Base-by-base conservation (phyloP, 208 protist species). In the Wallacemonas sp. region DNA sequence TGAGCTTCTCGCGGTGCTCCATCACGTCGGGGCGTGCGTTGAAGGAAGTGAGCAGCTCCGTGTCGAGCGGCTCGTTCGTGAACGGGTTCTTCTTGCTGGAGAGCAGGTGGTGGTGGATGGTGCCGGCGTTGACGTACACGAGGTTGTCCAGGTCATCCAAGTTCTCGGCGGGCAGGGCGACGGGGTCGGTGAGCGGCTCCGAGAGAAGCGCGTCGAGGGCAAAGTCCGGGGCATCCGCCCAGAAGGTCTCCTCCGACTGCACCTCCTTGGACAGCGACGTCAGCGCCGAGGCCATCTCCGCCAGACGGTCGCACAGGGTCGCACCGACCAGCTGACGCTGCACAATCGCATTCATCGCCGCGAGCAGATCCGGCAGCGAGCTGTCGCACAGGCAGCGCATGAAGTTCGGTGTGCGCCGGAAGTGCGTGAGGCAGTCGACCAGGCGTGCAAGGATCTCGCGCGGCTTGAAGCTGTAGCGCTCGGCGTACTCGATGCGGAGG, bases 81-180 rank as follows among this genome's bases (percentile, higher is more conserved):
- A 93, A 96, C 0, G 91, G 91, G 68, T 96, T 79, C 71, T 96
- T 93, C 68, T 68, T 84, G 59, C 94, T 86, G 14, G 91, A 93
- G 29, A 96, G 76, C 20, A 96, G 78, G 3, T 85, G 65, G 72
- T 96, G 91, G 64, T 93, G 91, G 49, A 94, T 72, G 26, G 91
- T 94, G 63, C 91, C 84, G 36, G 78, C 68, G 68, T 96, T 96
- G 16, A 93, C 81, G 42, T 86, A 93, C 23, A 94, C 81, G 28
- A 96, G 46, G 45, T 94, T 82, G 10, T 74, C 74, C 50, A 92
- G 38, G 54, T 94, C 82, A 74, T 92, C 91, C 22, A 93, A 79
- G 52, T 59, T 59, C 41, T 93, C 87, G 1, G 82, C 72, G n/a
- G 91, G 91, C 25, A 96, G 61, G 7, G 91, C 91, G 0, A 94